Evolutionary conservation across 176 grass and related monocot genomes (phyloP).

Genomic region (Zizania latifolia): DNA sequence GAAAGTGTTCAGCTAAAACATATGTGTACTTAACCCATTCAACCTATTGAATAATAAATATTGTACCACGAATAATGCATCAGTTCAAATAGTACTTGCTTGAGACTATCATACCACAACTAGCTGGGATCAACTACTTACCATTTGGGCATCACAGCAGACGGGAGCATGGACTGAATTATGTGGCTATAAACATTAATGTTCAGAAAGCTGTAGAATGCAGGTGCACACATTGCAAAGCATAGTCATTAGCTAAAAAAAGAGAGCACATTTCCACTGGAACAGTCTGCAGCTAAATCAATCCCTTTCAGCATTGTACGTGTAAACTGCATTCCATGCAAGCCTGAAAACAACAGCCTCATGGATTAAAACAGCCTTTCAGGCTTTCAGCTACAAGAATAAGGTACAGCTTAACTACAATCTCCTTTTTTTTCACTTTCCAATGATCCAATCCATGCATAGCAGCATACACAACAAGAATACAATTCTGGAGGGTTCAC

Average conservation of each 20-base stretch:
- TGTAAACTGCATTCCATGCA: constrained; percentile 6
- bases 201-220: not conserved
- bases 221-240: not conserved
- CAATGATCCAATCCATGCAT: not conserved
- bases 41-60: not conserved
- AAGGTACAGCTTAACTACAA: constrained; percentile 11
- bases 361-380: not conserved
- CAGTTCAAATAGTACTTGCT: not conserved
- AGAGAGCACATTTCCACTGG: not conserved
- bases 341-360: constrained; percentile 15
- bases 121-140: not conserved
- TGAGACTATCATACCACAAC: not conserved
- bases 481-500: not conserved
- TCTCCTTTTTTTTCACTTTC: not conserved
- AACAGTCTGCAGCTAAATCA: not conserved
- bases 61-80: not conserved
- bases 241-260: not conserved
- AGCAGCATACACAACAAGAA: not conserved
- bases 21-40: not conserved
- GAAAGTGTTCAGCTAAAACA: no score
- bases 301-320: not conserved
- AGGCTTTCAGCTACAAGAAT: not conserved
- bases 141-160: not conserved
- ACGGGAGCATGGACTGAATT: not conserved
- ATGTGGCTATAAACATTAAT: not conserved